Base-by-base conservation (phyloP, 148 eudicot genomes). In the Vaccinium vitisidaea region DNA sequence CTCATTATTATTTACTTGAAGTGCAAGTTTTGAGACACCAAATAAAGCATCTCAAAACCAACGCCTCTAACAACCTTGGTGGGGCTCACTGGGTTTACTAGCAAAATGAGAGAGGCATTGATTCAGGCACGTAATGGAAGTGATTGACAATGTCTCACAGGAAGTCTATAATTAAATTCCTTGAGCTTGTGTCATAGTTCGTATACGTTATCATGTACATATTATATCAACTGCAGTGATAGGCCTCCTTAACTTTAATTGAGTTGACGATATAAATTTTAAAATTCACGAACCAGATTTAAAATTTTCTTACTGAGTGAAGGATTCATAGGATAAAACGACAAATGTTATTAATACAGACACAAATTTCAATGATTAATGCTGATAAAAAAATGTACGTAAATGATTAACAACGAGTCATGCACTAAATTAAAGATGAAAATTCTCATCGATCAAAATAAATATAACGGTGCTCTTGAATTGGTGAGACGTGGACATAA, bases 71-170 rank as follows among this genome's bases (percentile, higher is more conserved):
- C 73, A 25, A 67, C 16, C 32, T 25, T 25, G 36, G 14, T 67
- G 73, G 71, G 73, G 36, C 32, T 30, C 36, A 25, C 73, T 39
- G 6, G 43, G 43, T 39, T 39, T 39, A 21, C 23, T 16, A 59
- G 36, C 73, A 67, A 2, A 67, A 5, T 25, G 6, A 67, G 36
- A 67, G 73, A 67, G 12, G 7, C 16, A 67, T 83, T 76, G 92
- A 39, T 39, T 39, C 43, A 39, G 43, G 43, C 43, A 6, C 43
- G 73, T 25, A 25, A 67, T 65, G 14, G 36, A 27, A 12, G 27
- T 7, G 27, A 25, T n/a, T 21, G 27, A 21, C 1, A 4, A 61
- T 67, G 73, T 67, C 73, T 67, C 73, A 9, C 9, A 65, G 70
- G 23, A 65, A 23, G 70, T 65, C n/a, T n/a, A 65, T n/a, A 23